Conservation (phyloP, 441 rosid genomes). For the Pelargonium australe region DNA sequence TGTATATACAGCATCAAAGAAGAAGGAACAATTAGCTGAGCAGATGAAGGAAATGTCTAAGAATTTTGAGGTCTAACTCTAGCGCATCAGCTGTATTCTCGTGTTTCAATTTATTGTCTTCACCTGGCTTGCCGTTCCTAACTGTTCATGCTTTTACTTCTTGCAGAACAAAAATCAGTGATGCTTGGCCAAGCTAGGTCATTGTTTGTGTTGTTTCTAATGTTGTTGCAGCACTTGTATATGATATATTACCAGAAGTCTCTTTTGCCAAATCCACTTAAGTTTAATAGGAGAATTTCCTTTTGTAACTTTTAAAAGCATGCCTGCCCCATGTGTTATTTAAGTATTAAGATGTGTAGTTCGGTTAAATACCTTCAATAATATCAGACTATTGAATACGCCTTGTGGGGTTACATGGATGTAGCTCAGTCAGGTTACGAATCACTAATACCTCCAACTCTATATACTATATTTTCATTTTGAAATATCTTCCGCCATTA, state of each 20-base stretch:
- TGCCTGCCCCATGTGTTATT: too few relatives aligned
- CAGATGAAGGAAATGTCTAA: constrained; percentile 59
- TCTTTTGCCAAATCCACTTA: background rate
- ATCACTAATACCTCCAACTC: too few relatives aligned
- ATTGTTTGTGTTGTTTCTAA: too few relatives aligned
- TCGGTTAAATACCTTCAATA: too few relatives aligned
- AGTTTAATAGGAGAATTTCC: background rate
- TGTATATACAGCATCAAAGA: constrained; percentile 48
- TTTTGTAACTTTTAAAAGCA: background rate
- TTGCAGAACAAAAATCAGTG: constrained; percentile 25
- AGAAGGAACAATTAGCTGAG: constrained; percentile 56
- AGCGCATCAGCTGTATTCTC: background rate
- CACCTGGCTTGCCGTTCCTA: background rate
- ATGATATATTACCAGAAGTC: background rate
- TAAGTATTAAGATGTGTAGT: too few relatives aligned
- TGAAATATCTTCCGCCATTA: too few relatives aligned
- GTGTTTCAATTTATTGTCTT: background rate
- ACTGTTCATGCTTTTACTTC: background rate
- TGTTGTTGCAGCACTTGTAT: background rate
- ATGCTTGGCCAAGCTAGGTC: background rate
- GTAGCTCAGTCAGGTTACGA: too few relatives aligned
- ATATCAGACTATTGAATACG: too few relatives aligned
- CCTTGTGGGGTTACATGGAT: too few relatives aligned
- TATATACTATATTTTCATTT: too few relatives aligned
- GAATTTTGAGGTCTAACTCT: constrained; percentile 41